Percentiles rank a stretch among this genome's conserved stretches.
Conservation (phyloP, 139 green algal species). For the Penium margaritaceum region DNA sequence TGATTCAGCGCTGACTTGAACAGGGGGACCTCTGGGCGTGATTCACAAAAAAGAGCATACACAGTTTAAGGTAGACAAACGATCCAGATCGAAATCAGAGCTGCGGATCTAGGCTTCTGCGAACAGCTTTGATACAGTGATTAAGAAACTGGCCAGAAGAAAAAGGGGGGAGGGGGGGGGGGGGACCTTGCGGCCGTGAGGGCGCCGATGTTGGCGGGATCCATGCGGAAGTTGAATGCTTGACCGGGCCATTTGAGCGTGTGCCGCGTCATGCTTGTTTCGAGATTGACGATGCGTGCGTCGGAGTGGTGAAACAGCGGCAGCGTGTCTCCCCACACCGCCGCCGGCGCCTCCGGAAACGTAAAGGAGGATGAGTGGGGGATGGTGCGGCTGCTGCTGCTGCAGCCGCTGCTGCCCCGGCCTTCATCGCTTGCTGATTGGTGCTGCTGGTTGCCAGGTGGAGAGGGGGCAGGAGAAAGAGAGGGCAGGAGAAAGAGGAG, state of each 20-base stretch:
- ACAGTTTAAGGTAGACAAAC: too few relatives aligned
- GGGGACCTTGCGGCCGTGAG: not conserved
- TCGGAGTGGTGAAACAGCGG: constrained; percentile 42
- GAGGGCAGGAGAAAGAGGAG: not conserved
- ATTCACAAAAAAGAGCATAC: too few relatives aligned
- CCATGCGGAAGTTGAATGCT: constrained; percentile 63
- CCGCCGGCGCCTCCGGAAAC: not conserved
- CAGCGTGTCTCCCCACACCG: constrained; percentile 55
- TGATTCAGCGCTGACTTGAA: not conserved
- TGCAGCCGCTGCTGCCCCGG: not conserved
- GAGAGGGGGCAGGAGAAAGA: not conserved
- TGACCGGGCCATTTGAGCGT: constrained; percentile 44
- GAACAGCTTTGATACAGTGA: not conserved
- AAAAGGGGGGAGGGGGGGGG: not conserved
- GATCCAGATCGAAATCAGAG: too few relatives aligned
- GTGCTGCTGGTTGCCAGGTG: not conserved
- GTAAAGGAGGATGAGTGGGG: too few relatives aligned
- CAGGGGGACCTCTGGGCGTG: too few relatives aligned
- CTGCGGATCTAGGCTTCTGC: too few relatives aligned
- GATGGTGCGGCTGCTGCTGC: not conserved
- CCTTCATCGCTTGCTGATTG: not conserved
- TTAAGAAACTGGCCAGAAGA: not conserved
- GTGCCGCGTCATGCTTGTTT: constrained; percentile 57
- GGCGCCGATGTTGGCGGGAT: constrained; percentile 40
- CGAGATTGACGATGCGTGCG: constrained; percentile 57